phyloP scores from a whole-genome alignment of 176 grass and related monocot species.

The Bromus sterilis region DNA sequence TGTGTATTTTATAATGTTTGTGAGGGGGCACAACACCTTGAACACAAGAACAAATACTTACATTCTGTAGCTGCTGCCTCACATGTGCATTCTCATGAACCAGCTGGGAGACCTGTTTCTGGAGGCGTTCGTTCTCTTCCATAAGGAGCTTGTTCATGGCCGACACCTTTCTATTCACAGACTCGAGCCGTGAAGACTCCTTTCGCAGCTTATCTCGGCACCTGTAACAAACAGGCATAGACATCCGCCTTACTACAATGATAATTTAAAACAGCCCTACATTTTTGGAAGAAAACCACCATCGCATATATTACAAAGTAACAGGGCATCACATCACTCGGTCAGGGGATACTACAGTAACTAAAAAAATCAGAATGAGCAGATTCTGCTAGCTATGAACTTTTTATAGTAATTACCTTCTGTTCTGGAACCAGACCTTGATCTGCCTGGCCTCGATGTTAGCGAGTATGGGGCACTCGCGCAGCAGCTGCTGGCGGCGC shows the following conservation, averaged over 20 bases:
- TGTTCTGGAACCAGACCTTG: conserved; percentile 99
- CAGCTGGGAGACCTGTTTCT: conserved; percentile 93
- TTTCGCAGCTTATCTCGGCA: conserved; percentile 95
- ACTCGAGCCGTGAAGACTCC: conserved; percentile 76
- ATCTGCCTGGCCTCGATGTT: conserved; percentile 97
- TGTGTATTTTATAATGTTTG: background rate
- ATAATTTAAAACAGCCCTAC: no score
- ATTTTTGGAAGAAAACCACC: background rate
- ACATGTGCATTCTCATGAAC: conserved; percentile 87
- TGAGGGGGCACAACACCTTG: background rate
- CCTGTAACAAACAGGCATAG: conserved; percentile 20
- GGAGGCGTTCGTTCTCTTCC: conserved; percentile 98
- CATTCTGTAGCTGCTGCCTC: conserved; percentile 88
- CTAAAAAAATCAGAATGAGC: background rate
- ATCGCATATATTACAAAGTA: background rate
- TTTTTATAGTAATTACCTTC: conserved; percentile 57
- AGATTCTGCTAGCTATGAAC: background rate
- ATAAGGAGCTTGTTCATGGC: conserved; percentile 99
- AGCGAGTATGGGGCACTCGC: conserved; percentile 73
- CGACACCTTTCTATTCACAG: conserved; percentile 82
- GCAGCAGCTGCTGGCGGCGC: conserved; percentile 73
- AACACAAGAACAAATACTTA: conserved; percentile 20
- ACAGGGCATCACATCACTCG: background rate
- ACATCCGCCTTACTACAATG: background rate
- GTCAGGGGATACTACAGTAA: background rate